Evolutionary conservation across 2,329 filamentous ascomycete genomes (phyloP).

Genomic region (Claviceps lovelessii): DNA sequence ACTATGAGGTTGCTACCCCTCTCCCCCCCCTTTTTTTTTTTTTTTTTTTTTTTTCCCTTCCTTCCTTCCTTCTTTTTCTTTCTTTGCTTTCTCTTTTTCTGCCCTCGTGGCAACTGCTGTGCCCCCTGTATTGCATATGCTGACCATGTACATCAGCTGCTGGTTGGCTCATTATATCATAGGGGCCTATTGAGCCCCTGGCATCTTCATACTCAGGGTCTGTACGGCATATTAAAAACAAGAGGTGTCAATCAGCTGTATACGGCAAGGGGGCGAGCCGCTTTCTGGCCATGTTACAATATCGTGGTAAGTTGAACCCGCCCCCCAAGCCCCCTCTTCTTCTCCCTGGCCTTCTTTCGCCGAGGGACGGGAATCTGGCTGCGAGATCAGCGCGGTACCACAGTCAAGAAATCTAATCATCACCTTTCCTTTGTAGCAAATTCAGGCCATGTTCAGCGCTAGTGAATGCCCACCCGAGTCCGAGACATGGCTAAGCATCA

Average conservation of each 20-base stretch:
- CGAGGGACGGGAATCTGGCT: too few species aligned
- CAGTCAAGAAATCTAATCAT: too few species aligned
- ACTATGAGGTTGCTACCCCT: conserved; percentile 19
- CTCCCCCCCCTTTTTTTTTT: too few species aligned
- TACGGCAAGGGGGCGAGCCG: conserved; percentile 13
- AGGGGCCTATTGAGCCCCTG: conserved; percentile 17
- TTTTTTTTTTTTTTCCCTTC: too few species aligned
- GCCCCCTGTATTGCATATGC: neutral
- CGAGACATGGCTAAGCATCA: conserved; percentile 20
- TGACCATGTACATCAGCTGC: conserved; percentile 13
- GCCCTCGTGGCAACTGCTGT: neutral
- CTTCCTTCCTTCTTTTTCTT: too few species aligned
- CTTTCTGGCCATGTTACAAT: conserved; percentile 25
- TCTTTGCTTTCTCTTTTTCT: too few species aligned
- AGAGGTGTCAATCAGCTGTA: conserved; percentile 16
- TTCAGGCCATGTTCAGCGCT: conserved; percentile 20
- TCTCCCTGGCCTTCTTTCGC: too few species aligned
- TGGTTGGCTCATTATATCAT: conserved; percentile 22
- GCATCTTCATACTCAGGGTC: conserved; percentile 22
- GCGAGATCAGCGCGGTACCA: too few species aligned
- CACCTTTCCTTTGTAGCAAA: conserved; percentile 17
- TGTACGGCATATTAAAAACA: conserved; percentile 23
- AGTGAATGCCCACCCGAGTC: conserved; percentile 22
- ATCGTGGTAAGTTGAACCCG: conserved; percentile 20
- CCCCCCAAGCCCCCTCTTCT: neutral